Evolutionary conservation across 768 basidiomycete species (phyloP), one percentile per base, ranked within the genome.

Genomic region (Naganishia vaughanmartiniae): DNA sequence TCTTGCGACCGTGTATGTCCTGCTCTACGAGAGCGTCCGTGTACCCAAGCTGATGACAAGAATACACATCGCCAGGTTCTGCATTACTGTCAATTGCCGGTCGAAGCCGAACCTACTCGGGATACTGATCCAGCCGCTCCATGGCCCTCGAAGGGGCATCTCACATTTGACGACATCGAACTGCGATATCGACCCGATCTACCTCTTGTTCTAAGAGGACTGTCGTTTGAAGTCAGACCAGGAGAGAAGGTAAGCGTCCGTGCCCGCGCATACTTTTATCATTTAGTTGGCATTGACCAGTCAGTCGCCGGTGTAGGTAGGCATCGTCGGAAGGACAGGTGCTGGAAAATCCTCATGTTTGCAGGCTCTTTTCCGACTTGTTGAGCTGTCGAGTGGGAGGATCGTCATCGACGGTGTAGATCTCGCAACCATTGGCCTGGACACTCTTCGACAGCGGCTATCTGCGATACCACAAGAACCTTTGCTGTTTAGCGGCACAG

Each of bases 51-150:
- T 72, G 88, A 88, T 75, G 87, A 88, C 75, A 91, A 91, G 74
- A 89, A 92, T n/a, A 75, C 91, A 93, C 71, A 91, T 90, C 75
- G 90, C 92, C 19, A 93, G 95, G 79, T 94, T 65, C 79, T 90
- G 31, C 88, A 93, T 75, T 94, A 96, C 76, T 88, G 87, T 31
- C 84, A 89, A 9, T 84, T 95, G 21, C 76, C 83, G 21, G 83
- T 88, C 0, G 94, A 97, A 80, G 92, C 90, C 1, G 87, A 90
- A 0, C 66, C 78, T 21, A 65, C 45, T 12, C 84, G 81, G 19
- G 77, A 84, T 1, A 77, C 84, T 31, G 86, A 87, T 67, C 85
- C 85, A 19, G 83, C 84, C 0, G 67, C 79, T 14, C 77, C 79
- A 0, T 97, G 95, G 95, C 95, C 94, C 0, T 81, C 84, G 0